Percentiles rank a stretch among this genome's conserved stretches.
phyloP scores from a whole-genome alignment of 2,329 filamentous ascomycete genomes.

The Juglanconis oblonga region DNA sequence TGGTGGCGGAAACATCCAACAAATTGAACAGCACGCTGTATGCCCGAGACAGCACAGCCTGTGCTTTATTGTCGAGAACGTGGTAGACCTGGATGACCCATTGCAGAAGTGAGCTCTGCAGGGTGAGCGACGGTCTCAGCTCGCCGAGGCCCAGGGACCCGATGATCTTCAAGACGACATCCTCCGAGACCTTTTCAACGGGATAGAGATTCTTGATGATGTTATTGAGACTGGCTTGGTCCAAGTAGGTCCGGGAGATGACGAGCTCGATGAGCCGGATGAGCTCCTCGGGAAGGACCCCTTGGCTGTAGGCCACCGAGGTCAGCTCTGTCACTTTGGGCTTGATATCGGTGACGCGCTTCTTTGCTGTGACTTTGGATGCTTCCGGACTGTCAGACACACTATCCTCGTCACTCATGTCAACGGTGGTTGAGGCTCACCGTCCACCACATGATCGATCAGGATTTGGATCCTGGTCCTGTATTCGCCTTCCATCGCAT shows the following conservation, averaged over 20 bases:
- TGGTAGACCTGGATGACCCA: slow-evolving; percentile 80
- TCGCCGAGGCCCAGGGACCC: slow-evolving; percentile 75
- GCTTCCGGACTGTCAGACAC: slow-evolving; percentile 34
- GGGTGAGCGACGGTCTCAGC: slow-evolving; percentile 67
- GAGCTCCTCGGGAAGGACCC: slow-evolving; percentile 61
- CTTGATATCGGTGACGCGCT: slow-evolving; percentile 61
- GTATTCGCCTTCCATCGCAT: slow-evolving; percentile 12
- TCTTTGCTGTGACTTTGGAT: slow-evolving; percentile 61
- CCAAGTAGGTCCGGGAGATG: slow-evolving; percentile 64
- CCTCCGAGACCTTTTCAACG: slow-evolving; percentile 56
- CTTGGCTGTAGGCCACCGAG: slow-evolving; percentile 63
- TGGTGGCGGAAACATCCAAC: slow-evolving; percentile 53
- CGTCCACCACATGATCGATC: slow-evolving; percentile 35
- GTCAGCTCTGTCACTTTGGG: slow-evolving; percentile 61
- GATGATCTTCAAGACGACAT: slow-evolving; percentile 63
- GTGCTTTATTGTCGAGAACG: slow-evolving; percentile 54
- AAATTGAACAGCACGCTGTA: slow-evolving; percentile 79
- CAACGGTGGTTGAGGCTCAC: slow-evolving; percentile 17
- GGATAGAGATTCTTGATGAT: slow-evolving; percentile 77
- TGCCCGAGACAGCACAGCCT: slow-evolving; percentile 60
- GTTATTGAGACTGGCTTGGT: slow-evolving; percentile 69
- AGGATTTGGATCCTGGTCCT: slow-evolving; percentile 24
- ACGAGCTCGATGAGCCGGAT: slow-evolving; percentile 64
- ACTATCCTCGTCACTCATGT: not conserved
- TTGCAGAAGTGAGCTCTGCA: slow-evolving; percentile 69